Conservation (phyloP, 306 rosid species). For the Castanea sativa region DNA sequence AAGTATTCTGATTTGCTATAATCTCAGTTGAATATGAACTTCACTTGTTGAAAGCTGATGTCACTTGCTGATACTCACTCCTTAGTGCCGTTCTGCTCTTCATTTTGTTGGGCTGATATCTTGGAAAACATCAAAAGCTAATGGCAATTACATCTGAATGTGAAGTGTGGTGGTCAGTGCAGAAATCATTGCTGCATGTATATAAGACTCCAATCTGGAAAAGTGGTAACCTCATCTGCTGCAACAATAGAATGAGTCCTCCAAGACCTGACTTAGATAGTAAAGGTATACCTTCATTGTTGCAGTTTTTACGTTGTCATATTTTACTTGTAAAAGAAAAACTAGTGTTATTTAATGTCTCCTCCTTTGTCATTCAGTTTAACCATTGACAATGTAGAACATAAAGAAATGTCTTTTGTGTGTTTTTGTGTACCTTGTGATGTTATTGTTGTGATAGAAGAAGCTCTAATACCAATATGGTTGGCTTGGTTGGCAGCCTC, state of each 20-base stretch:
- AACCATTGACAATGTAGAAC: neutral
- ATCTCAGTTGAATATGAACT: neutral
- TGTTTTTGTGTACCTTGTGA: neutral
- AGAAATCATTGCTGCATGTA: constrained; percentile 82
- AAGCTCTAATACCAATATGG: too few species aligned
- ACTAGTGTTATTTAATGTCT: neutral
- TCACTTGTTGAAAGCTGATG: constrained; percentile 14
- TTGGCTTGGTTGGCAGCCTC: too few species aligned
- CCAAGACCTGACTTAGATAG: constrained; percentile 88
- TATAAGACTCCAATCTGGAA: constrained; percentile 84
- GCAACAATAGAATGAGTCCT: constrained; percentile 88
- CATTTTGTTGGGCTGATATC: constrained; percentile 5
- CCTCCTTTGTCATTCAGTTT: neutral
- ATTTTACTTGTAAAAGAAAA: neutral
- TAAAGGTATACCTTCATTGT: constrained; percentile 58
- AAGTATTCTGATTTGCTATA: constrained; percentile 36
- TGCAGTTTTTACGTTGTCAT: neutral
- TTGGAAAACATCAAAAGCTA: neutral
- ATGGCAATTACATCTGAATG: neutral
- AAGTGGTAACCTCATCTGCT: constrained; percentile 26
- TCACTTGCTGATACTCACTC: neutral
- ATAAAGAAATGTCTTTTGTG: neutral
- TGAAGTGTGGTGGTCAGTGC: constrained; percentile 85
- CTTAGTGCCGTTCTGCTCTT: neutral
- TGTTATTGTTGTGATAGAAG: neutral